Evolutionary conservation across 1,284 basidiomycete genomes (phyloP), one percentile per base, ranked within the genome.

Genomic region (Xerocomus minutiporus): DNA sequence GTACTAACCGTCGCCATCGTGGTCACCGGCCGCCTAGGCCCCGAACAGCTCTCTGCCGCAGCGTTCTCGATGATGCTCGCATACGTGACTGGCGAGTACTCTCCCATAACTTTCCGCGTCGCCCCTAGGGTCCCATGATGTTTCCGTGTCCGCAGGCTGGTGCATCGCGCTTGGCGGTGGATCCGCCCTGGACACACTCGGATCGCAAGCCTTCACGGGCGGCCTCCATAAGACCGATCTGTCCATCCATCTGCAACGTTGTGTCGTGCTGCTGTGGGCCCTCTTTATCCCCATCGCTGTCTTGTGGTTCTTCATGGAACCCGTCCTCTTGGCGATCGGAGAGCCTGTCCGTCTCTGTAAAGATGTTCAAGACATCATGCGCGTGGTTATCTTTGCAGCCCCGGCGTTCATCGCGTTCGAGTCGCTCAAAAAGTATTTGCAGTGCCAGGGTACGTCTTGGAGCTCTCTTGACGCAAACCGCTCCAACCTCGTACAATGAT

Each of bases 391-490:
- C 46, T 51, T 82, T 38, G 86, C 82, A 1, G 84, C 81, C 0
- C 86, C 88, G 1, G 86, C 79, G 6, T 88, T 87, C 62, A 80
- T 89, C 55, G 84, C 80, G 8, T 90, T 89, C 55, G 87, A 89
- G 66, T 83, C 80, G 50, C 70, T 88, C 59, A 89, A 88, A 67
- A 89, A 87, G 68, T 89, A 88, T 67, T 65, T 89, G 23, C 86
- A 89, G 64, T 87, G 86, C 53, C 86, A 89, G 74, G 86, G 86
- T 84, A 58, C 56, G 74, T 61, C 23, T 12, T 12, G 6, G 12
- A 25, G 44, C 26, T 12, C 13, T 46, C 41, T 43, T 39, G 38
- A 20, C 38, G 11, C 11, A 17, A 8, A 23, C 17, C 15, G 12
- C 32, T 20, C 12, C 12, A 13, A 45, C 29, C 5, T 36, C 5